Percentiles rank a stretch among this genome's conserved stretches.
These are phyloP conservation scores for Exophiala xenobiotica DNA, from an alignment of 2,329 filamentous ascomycete species.

Conservation along the genomic window DNA sequence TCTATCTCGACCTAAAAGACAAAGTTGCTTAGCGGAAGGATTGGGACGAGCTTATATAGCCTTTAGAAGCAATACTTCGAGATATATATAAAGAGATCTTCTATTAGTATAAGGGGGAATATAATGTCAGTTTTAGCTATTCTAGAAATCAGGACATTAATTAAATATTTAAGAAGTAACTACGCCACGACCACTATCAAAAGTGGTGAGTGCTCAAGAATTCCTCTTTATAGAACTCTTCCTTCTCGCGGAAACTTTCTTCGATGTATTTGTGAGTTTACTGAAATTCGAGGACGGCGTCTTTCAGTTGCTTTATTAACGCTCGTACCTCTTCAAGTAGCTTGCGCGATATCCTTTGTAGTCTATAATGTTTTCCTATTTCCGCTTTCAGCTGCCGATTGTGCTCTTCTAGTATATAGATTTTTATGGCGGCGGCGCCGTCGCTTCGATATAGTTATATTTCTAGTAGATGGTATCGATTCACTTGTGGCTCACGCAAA, in stretches of 20 bases:
- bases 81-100: slow-evolving; percentile 1
- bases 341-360: neutral
- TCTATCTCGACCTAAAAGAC: neutral
- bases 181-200: neutral
- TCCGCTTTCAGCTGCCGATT: slow-evolving; percentile 1
- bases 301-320: neutral
- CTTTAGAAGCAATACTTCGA: neutral
- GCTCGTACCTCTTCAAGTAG: slow-evolving; percentile 1
- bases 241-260: neutral
- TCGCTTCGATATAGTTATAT: neutral
- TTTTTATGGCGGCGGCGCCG: neutral
- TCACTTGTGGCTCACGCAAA: neutral
- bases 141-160: no score
- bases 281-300: slow-evolving; percentile 1
- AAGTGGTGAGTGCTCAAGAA: slow-evolving; percentile 1
- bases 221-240: neutral
- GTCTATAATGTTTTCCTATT: neutral
- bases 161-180: no score
- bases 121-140: neutral
- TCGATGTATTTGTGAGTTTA: slow-evolving; percentile 1
- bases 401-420: neutral
- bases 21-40: neutral
- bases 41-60: neutral
- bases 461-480: neutral
- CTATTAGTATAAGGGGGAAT: no score